Conservation (phyloP, 192 early-diverging fungal species). For the Allomyces javanicus region DNA sequence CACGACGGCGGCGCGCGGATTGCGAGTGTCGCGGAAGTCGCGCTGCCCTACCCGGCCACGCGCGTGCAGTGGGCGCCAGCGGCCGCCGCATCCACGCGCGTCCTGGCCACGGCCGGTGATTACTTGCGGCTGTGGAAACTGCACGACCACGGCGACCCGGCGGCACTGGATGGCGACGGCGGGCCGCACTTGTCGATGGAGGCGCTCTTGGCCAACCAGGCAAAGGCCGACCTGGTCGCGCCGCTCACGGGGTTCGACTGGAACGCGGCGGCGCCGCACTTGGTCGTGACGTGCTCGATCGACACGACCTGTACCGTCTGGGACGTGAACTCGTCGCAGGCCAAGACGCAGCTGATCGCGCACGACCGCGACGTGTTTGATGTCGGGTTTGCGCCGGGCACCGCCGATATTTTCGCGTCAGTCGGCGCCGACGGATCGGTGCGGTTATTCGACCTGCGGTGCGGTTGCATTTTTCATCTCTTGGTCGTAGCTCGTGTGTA, state of each 20-base stretch:
- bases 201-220: conserved; percentile 35
- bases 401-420: conserved; percentile 76
- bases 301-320: conserved; percentile 99
- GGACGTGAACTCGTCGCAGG: conserved; percentile 90
- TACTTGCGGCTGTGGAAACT: conserved; percentile 77
- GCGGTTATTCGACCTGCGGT: conserved; percentile 89
- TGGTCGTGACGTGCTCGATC: conserved; percentile 81
- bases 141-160: conserved; percentile 19
- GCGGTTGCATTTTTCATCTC: background rate
- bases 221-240: conserved; percentile 57
- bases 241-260: conserved; percentile 96
- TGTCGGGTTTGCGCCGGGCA: conserved; percentile 76
- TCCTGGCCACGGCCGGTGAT: conserved; percentile 77
- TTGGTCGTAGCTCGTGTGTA: background rate
- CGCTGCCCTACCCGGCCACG: background rate
- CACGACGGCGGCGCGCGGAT: background rate
- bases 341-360: conserved; percentile 97
- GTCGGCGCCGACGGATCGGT: conserved; percentile 97
- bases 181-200: conserved; percentile 13
- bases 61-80: background rate
- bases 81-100: conserved; percentile 1
- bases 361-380: conserved; percentile 97
- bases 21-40: background rate
- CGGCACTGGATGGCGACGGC: conserved; percentile 10
- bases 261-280: conserved; percentile 66